phyloP scores from a whole-genome alignment of 2,329 filamentous ascomycete genomes.

The Trichoderma harzianum region DNA sequence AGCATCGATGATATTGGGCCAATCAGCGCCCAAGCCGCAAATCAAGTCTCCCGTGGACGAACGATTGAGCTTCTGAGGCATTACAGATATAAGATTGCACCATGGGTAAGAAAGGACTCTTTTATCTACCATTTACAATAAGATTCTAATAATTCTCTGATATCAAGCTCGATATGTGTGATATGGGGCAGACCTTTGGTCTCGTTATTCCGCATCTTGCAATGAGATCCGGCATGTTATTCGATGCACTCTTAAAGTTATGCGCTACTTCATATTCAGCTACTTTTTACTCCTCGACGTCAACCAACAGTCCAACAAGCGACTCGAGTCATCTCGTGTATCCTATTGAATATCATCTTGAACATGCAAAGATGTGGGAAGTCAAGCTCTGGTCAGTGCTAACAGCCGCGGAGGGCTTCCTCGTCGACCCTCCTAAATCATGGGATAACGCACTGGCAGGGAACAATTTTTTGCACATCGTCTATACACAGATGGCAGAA shows the following conservation, averaged over 20 bases:
- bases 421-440: neutral
- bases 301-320: neutral
- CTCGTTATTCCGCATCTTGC: neutral
- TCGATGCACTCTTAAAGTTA: neutral
- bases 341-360: neutral
- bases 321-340: neutral
- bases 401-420: neutral
- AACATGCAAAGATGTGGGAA: neutral
- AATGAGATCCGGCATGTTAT: neutral
- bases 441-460: neutral
- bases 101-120: neutral
- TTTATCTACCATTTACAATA: neutral
- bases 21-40: neutral
- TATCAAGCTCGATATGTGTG: neutral
- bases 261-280: neutral
- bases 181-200: neutral
- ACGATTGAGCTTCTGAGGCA: conserved; percentile 3
- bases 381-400: neutral
- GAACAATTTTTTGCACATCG: neutral
- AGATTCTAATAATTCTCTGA: neutral
- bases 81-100: conserved; percentile 7
- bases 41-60: neutral
- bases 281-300: too few species aligned
- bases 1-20: neutral
- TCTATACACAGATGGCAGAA: neutral